These are phyloP conservation scores for Malassezia dermatis DNA, from an alignment of 1,284 basidiomycete species.

Conservation along the genomic window DNA sequence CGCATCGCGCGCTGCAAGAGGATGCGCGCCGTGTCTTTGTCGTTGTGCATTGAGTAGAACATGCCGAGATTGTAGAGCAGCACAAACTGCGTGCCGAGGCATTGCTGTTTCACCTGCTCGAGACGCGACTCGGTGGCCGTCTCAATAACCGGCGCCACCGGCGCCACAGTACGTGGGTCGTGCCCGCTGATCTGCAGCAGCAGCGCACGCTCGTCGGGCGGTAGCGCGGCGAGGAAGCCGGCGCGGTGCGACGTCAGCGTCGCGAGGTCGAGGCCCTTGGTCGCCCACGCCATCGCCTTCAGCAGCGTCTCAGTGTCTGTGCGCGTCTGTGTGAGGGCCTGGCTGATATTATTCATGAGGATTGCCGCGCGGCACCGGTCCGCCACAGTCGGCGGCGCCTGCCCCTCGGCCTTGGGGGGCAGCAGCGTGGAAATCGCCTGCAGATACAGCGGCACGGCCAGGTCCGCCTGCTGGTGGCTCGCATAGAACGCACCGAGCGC, in stretches of 20 bases:
- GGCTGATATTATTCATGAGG: conserved; percentile 46
- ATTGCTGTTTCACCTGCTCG: conserved; percentile 28
- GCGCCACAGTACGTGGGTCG: conserved; percentile 12
- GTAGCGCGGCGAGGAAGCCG: conserved; percentile 22
- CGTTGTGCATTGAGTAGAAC: conserved; percentile 17
- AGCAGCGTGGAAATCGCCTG: conserved; percentile 45
- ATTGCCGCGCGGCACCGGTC: conserved; percentile 42
- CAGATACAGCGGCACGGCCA: conserved; percentile 47
- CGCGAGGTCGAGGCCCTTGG: conserved; percentile 37
- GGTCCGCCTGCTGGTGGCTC: conserved; percentile 32
- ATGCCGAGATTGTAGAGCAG: conserved; percentile 43
- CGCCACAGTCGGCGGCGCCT: conserved; percentile 27
- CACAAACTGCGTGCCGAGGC: conserved; percentile 36
- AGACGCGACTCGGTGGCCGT: conserved; percentile 21
- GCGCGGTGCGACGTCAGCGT: conserved; percentile 29
- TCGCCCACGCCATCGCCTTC: conserved; percentile 40
- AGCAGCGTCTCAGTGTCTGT: conserved; percentile 17
- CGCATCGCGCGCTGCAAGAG: conserved; percentile 14
- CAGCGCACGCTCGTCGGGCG: conserved; percentile 15
- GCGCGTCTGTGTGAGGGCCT: conserved; percentile 26
- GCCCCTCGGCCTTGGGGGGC: conserved; percentile 10
- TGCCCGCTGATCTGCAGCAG: conserved; percentile 5
- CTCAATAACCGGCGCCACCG: conserved; percentile 1
- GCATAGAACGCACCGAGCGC: conserved; percentile 47
- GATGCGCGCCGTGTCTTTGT: conserved; percentile 9